These are phyloP conservation scores for Pichia occidentalis DNA, from an alignment of 805 yeast genomes.

Conservation along the genomic window DNA sequence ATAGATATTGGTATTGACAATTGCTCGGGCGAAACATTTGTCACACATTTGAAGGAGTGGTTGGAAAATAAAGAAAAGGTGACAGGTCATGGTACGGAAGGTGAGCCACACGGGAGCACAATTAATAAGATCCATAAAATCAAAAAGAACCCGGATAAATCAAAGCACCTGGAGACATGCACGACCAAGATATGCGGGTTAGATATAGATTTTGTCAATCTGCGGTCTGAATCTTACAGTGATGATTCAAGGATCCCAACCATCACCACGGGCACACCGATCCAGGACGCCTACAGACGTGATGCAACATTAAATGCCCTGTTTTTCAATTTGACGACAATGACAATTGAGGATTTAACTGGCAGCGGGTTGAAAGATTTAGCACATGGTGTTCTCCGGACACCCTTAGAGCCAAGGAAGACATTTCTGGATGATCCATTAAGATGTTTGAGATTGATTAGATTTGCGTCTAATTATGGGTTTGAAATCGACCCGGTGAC, in stretches of 20 bases:
- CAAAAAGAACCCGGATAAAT: constrained; percentile 88
- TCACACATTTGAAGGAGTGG: constrained; percentile 53
- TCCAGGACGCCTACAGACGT: constrained; percentile 84
- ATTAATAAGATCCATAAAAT: constrained; percentile 51
- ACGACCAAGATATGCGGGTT: constrained; percentile 77
- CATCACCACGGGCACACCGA: constrained; percentile 80
- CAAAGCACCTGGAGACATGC: constrained; percentile 95
- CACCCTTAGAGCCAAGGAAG: constrained; percentile 79
- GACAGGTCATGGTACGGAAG: not conserved
- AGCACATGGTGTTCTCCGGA: constrained; percentile 61
- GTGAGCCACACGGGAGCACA: not conserved
- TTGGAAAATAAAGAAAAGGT: constrained; percentile 25
- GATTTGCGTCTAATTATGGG: constrained; percentile 78
- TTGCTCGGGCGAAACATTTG: constrained; percentile 83
- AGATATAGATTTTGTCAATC: constrained; percentile 91
- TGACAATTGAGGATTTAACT: constrained; percentile 79
- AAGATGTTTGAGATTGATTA: constrained; percentile 73
- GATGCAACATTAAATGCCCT: constrained; percentile 95
- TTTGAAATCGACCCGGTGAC: constrained; percentile 59
- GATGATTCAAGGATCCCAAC: constrained; percentile 79
- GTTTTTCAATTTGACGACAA: constrained; percentile 71
- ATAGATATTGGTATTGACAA: constrained; percentile 86
- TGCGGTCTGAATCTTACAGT: constrained; percentile 82
- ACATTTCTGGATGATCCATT: constrained; percentile 94
- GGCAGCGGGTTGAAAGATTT: constrained; percentile 69